phyloP scores from a whole-genome alignment of 2,329 filamentous ascomycete genomes.

The Lachnellula occidentalis region DNA sequence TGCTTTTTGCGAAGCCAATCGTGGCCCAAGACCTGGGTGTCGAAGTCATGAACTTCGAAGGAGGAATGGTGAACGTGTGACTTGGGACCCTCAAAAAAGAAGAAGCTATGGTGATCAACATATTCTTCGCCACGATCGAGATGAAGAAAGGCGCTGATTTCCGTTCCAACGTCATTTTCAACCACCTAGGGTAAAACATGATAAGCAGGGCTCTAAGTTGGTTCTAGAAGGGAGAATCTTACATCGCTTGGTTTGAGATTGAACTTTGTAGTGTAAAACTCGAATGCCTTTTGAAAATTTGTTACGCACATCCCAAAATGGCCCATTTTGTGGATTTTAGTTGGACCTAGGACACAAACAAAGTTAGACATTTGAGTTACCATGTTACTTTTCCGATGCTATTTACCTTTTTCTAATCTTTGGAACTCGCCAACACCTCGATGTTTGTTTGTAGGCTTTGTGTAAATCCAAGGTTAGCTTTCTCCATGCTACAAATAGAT shows the following conservation, averaged over 20 bases:
- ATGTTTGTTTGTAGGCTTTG: not conserved
- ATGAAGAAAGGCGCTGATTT: constrained; percentile 29
- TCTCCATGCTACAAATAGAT: no score
- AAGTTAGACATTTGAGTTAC: no score
- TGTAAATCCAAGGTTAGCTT: no score
- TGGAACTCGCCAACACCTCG: constrained; percentile 29
- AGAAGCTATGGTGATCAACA: constrained; percentile 50
- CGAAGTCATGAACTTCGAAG: constrained; percentile 66
- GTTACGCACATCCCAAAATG: constrained; percentile 35
- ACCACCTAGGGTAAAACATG: no score
- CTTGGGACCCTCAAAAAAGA: constrained; percentile 34
- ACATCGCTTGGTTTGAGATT: constrained; percentile 37
- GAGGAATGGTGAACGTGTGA: constrained; percentile 59
- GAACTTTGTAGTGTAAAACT: constrained; percentile 37
- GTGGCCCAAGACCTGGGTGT: constrained; percentile 62
- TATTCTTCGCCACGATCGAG: constrained; percentile 44
- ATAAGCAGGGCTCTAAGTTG: no score
- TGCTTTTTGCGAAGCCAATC: constrained; percentile 54
- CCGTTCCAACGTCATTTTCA: no score
- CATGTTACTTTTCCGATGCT: no score
- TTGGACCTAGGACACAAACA: no score
- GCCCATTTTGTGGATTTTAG: constrained; percentile 34
- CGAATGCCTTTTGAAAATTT: constrained; percentile 31
- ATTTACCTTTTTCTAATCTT: constrained; percentile 27
- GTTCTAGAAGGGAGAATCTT: not conserved